Conservation (phyloP, 2,329 filamentous ascomycete species). For the Trichoderma sp. region DNA sequence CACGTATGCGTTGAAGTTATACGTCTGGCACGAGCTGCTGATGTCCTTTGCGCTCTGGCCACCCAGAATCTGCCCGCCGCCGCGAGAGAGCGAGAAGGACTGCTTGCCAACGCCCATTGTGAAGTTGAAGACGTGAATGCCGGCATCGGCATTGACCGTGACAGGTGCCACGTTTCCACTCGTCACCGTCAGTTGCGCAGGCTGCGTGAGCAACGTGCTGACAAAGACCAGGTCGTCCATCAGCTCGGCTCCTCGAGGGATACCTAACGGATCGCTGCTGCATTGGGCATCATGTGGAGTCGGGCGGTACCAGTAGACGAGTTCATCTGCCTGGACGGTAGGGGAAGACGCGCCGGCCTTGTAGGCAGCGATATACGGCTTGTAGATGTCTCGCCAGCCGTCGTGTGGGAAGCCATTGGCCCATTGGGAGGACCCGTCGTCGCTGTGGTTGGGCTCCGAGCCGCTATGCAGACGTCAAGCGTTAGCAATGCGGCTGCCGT, state of each 20-base stretch:
- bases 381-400: slow-evolving; percentile 32
- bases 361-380: slow-evolving; percentile 34
- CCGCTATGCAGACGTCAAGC: slow-evolving; percentile 23
- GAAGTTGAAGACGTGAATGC: slow-evolving; percentile 32
- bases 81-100: slow-evolving; percentile 30
- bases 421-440: slow-evolving; percentile 52
- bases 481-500: neutral
- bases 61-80: slow-evolving; percentile 27
- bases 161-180: slow-evolving; percentile 30
- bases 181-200: slow-evolving; percentile 32
- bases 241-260: slow-evolving; percentile 31
- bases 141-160: slow-evolving; percentile 30
- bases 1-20: slow-evolving; percentile 34
- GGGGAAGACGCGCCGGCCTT: slow-evolving; percentile 30
- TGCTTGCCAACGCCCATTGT: slow-evolving; percentile 33
- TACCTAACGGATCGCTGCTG: slow-evolving; percentile 30
- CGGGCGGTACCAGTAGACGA: slow-evolving; percentile 35
- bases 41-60: slow-evolving; percentile 29
- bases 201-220: slow-evolving; percentile 32
- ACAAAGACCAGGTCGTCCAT: slow-evolving; percentile 33
- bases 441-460: slow-evolving; percentile 38
- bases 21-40: slow-evolving; percentile 28
- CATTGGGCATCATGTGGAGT: slow-evolving; percentile 31
- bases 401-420: slow-evolving; percentile 49
- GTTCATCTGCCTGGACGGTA: slow-evolving; percentile 33